A percentile compares a stretch with the other conserved stretches of the same genome.
These are phyloP conservation scores for Penicillium diatomitis DNA, from an alignment of 495 filamentous ascomycete species.

Conservation along the genomic window DNA sequence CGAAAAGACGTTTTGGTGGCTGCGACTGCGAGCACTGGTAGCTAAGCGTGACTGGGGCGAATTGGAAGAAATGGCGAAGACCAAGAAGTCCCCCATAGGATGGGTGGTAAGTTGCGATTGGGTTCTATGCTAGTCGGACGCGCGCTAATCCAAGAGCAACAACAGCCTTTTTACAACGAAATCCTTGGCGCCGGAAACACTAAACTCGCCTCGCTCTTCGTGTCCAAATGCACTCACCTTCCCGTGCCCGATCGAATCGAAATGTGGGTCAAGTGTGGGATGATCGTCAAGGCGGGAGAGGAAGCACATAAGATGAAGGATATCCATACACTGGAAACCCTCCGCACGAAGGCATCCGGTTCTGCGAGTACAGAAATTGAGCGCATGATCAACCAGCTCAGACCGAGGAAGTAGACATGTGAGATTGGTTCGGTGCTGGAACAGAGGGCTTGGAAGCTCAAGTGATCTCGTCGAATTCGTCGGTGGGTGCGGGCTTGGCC, in stretches of 20 bases:
- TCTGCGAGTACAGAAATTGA: slow-evolving; percentile 48
- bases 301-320: slow-evolving; percentile 83
- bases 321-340: slow-evolving; percentile 51
- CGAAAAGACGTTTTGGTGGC: slow-evolving; percentile 85
- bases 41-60: slow-evolving; percentile 85
- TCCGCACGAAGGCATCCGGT: slow-evolving; percentile 49
- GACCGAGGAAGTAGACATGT: slow-evolving; percentile 35
- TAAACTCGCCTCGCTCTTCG: slow-evolving; percentile 70
- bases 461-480: slow-evolving; percentile 37
- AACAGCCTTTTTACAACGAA: slow-evolving; percentile 83
- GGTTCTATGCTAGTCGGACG: slow-evolving; percentile 6
- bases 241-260: slow-evolving; percentile 60
- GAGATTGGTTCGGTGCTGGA: slow-evolving; percentile 2
- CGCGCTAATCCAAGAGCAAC: slow-evolving; percentile 13
- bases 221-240: slow-evolving; percentile 72
- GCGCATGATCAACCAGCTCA: slow-evolving; percentile 49
- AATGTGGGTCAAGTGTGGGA: slow-evolving; percentile 95
- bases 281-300: slow-evolving; percentile 83
- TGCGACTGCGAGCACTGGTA: slow-evolving; percentile 80
- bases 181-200: slow-evolving; percentile 83
- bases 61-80: slow-evolving; percentile 68
- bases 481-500: slow-evolving; percentile 17
- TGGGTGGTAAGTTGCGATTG: slow-evolving; percentile 63
- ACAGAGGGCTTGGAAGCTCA: slow-evolving; percentile 16
- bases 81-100: slow-evolving; percentile 79